phyloP scores from a whole-genome alignment of 2,329 filamentous ascomycete species.

The Stromatinia cepivora region DNA sequence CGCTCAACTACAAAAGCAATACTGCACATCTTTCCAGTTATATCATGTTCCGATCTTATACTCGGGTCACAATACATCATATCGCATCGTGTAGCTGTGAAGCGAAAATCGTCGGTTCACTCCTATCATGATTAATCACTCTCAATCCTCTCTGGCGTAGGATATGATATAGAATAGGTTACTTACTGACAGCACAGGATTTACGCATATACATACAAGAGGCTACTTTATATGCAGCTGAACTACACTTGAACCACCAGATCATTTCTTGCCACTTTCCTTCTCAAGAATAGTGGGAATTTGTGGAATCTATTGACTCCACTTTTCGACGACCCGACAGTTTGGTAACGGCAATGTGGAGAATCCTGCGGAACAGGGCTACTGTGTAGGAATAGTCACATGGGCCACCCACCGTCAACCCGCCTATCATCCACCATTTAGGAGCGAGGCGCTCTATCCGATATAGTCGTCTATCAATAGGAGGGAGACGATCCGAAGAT shows the following conservation, averaged over 20 bases:
- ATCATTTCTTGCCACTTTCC: constrained; percentile 1
- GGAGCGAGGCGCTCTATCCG: constrained; percentile 9
- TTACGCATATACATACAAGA: not conserved
- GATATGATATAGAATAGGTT: too few species aligned
- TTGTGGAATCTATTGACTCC: not conserved
- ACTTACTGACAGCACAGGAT: not conserved
- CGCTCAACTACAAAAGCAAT: not conserved
- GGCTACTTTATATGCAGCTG: not conserved
- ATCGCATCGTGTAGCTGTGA: not conserved
- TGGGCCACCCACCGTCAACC: constrained; percentile 8
- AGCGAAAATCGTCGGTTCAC: not conserved
- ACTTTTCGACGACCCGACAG: constrained; percentile 18
- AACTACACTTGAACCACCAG: not conserved
- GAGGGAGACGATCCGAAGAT: not conserved
- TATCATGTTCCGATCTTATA: not conserved
- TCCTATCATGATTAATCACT: not conserved
- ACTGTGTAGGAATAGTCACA: constrained; percentile 9
- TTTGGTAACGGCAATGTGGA: constrained; percentile 4
- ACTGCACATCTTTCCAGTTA: constrained; percentile 4
- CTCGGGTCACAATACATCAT: not conserved
- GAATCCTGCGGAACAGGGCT: constrained; percentile 13
- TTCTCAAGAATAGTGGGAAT: constrained; percentile 6
- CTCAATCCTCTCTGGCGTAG: not conserved
- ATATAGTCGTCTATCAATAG: not conserved
- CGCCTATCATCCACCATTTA: constrained; percentile 9